phyloP scores from a whole-genome alignment of 2,329 filamentous ascomycete genomes.

The Meredithiella fracta region DNA sequence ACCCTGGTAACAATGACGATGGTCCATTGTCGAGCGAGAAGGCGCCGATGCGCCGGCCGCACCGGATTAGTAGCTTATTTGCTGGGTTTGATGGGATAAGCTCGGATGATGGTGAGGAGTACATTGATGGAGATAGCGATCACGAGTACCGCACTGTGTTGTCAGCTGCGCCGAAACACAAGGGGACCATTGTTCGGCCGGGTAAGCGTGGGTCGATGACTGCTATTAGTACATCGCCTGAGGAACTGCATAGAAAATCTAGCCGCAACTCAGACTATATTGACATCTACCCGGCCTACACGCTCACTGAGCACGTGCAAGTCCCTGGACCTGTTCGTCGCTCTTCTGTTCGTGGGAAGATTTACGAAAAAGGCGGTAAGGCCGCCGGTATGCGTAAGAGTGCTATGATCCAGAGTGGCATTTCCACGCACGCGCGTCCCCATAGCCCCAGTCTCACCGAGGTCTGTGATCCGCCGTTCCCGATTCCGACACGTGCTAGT shows the following conservation, averaged over 20 bases:
- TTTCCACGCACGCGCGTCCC: conserved; percentile 47
- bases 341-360: conserved; percentile 18
- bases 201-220: conserved; percentile 27
- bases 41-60: conserved; percentile 47
- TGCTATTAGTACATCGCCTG: conserved; percentile 26
- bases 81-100: conserved; percentile 63
- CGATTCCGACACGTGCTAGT: conserved; percentile 77
- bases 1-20: conserved; percentile 68
- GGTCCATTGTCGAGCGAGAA: conserved; percentile 48
- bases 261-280: conserved; percentile 23
- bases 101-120: conserved; percentile 49
- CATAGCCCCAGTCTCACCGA: conserved; percentile 51
- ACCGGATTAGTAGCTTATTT: conserved; percentile 70
- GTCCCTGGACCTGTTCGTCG: conserved; percentile 18
- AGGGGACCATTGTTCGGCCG: conserved; percentile 19
- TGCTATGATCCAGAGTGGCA: conserved; percentile 65
- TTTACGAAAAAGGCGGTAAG: conserved; percentile 20
- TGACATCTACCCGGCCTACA: conserved; percentile 32
- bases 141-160: conserved; percentile 50
- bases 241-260: conserved; percentile 20
- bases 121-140: conserved; percentile 47
- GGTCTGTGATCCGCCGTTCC: conserved; percentile 58
- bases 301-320: conserved; percentile 19
- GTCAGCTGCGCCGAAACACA: conserved; percentile 35
- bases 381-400: conserved; percentile 56